Evolutionary conservation across 768 basidiomycete species (phyloP).

Genomic region (Vishniacozyma victoriae): DNA sequence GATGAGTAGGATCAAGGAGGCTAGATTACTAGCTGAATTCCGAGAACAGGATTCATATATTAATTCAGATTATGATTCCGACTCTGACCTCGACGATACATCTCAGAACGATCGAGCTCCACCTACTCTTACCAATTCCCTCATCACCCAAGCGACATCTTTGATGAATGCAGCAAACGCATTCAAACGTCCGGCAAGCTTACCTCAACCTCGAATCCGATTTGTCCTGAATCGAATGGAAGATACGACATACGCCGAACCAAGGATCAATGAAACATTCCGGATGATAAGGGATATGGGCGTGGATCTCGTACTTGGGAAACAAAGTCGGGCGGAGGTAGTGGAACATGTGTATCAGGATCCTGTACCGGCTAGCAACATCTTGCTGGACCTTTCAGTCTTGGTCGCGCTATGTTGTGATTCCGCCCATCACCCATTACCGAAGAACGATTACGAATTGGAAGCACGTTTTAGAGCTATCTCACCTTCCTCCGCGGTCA

Average conservation of each 20-base stretch:
- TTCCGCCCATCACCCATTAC: constrained; percentile 67
- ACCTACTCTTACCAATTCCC: constrained; percentile 61
- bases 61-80: constrained; percentile 56
- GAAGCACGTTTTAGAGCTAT: constrained; percentile 61
- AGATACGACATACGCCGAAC: constrained; percentile 48
- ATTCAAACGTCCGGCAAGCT: constrained; percentile 52
- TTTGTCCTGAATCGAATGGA: constrained; percentile 62
- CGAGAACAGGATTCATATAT: constrained; percentile 77
- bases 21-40: constrained; percentile 71
- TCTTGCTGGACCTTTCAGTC: constrained; percentile 79
- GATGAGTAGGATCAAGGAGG: constrained; percentile 61
- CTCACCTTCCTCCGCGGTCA: not conserved
- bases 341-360: not conserved
- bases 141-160: constrained; percentile 64
- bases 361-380: constrained; percentile 53
- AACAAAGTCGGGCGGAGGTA: not conserved
- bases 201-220: constrained; percentile 48
- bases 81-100: constrained; percentile 3
- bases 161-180: constrained; percentile 61
- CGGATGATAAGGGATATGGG: constrained; percentile 58
- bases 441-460: constrained; percentile 56
- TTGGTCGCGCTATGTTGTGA: constrained; percentile 80
- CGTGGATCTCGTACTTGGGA: constrained; percentile 57
- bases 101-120: not conserved
- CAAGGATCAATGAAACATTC: constrained; percentile 61